phyloP scores from a whole-genome alignment of 345 rosid genomes.

The Brassica cretica region DNA sequence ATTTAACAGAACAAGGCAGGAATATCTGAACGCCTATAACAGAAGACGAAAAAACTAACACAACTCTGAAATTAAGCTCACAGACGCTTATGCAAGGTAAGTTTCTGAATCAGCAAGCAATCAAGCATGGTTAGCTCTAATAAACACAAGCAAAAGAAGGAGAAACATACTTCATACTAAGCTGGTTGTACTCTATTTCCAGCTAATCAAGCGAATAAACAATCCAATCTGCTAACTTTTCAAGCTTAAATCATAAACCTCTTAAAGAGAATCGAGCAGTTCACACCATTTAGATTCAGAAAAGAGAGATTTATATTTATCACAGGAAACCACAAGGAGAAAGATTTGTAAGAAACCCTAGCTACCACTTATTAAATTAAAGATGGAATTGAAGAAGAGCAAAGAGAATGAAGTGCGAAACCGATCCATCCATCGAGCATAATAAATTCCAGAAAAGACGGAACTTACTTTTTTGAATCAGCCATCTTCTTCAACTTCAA shows the following conservation, averaged over 20 bases:
- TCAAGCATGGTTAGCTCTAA: background rate
- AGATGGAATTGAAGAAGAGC: background rate
- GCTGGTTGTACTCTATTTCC: background rate
- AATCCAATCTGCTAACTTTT: background rate
- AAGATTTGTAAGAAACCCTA: conserved; percentile 15
- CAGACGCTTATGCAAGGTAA: background rate
- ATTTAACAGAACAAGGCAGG: background rate
- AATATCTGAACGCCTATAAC: background rate
- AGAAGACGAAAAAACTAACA: no score
- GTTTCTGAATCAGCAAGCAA: background rate
- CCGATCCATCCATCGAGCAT: background rate
- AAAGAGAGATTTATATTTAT: background rate
- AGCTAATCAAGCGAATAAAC: background rate
- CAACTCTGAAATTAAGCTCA: no score
- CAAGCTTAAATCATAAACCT: conserved; percentile 1
- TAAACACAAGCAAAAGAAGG: background rate
- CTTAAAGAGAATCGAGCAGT: background rate
- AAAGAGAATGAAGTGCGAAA: background rate
- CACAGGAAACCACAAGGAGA: background rate
- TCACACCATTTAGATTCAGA: background rate
- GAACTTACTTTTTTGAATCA: conserved; percentile 32
- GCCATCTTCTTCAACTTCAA: conserved; percentile 24
- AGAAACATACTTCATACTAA: conserved; percentile 4
- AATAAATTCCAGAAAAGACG: background rate
- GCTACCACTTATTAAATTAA: conserved; percentile 17